Conservation (phyloP, 768 basidiomycete species). For the Hericium alpestre region DNA sequence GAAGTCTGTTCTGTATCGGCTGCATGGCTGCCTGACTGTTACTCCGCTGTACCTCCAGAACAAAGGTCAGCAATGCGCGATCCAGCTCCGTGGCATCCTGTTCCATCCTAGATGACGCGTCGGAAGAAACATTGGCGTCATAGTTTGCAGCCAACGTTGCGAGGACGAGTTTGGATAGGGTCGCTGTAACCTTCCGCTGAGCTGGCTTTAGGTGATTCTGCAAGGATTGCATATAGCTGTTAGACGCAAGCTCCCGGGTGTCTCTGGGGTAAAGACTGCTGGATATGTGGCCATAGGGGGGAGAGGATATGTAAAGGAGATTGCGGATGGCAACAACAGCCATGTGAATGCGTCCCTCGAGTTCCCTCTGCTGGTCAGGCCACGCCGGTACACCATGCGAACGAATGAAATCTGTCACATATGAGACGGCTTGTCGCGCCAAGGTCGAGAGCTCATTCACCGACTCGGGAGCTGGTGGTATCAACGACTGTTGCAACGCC, state of each 20-base stretch:
- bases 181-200: slow-evolving; percentile 80
- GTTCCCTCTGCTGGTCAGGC: slow-evolving; percentile 42
- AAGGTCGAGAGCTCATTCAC: slow-evolving; percentile 52
- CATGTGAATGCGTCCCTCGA: slow-evolving; percentile 52
- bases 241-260: background rate
- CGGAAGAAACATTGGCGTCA: slow-evolving; percentile 55
- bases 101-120: slow-evolving; percentile 62
- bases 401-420: slow-evolving; percentile 53
- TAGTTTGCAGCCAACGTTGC: slow-evolving; percentile 86
- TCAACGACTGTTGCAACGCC: slow-evolving; percentile 47
- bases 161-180: slow-evolving; percentile 80
- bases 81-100: slow-evolving; percentile 70
- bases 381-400: slow-evolving; percentile 32
- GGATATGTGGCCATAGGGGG: slow-evolving; percentile 52
- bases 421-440: slow-evolving; percentile 48
- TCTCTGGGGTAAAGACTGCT: slow-evolving; percentile 13
- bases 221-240: slow-evolving; percentile 32
- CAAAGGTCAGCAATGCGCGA: slow-evolving; percentile 57
- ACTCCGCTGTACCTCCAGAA: slow-evolving; percentile 55
- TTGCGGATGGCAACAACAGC: slow-evolving; percentile 69
- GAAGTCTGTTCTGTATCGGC: slow-evolving; percentile 15
- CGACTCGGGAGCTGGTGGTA: slow-evolving; percentile 46
- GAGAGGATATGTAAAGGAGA: slow-evolving; percentile 58
- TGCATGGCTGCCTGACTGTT: slow-evolving; percentile 28
- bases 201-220: slow-evolving; percentile 54